phyloP scores from a whole-genome alignment of 768 basidiomycete genomes.

The Rhodotorula babjevae region DNA sequence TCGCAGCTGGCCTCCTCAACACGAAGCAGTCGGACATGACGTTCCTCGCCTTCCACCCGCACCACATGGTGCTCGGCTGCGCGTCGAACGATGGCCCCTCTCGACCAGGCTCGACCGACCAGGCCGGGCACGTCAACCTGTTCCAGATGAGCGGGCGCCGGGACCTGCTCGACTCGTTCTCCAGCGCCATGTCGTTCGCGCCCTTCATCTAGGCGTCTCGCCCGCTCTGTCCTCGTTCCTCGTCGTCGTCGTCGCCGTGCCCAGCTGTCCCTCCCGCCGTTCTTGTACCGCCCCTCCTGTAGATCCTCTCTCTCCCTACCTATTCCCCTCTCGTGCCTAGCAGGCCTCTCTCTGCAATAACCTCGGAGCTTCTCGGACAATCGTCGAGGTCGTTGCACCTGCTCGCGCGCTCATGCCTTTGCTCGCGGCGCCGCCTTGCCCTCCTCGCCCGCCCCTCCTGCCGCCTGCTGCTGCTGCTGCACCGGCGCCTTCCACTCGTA shows the following conservation, averaged over 20 bases:
- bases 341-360: background rate
- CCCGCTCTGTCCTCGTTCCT: background rate
- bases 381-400: background rate
- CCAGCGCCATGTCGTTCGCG: background rate
- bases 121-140: constrained; percentile 33
- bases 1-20: constrained; percentile 41
- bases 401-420: background rate
- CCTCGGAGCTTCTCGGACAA: too few species aligned
- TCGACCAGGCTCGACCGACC: background rate
- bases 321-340: background rate
- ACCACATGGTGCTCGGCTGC: constrained; percentile 64
- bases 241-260: background rate
- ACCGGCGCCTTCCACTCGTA: constrained; percentile 32
- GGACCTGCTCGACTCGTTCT: constrained; percentile 9
- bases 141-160: constrained; percentile 32
- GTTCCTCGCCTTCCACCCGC: constrained; percentile 73
- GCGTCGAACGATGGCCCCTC: constrained; percentile 17
- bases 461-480: background rate
- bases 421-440: background rate
- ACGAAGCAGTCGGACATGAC: constrained; percentile 48
- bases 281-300: background rate
- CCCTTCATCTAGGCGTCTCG: background rate
- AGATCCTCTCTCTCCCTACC: background rate
- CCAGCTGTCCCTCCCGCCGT: background rate
- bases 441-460: background rate